These are phyloP conservation scores for Suillus hirtellus DNA, from an alignment of 768 basidiomycete genomes.

Conservation along the genomic window DNA sequence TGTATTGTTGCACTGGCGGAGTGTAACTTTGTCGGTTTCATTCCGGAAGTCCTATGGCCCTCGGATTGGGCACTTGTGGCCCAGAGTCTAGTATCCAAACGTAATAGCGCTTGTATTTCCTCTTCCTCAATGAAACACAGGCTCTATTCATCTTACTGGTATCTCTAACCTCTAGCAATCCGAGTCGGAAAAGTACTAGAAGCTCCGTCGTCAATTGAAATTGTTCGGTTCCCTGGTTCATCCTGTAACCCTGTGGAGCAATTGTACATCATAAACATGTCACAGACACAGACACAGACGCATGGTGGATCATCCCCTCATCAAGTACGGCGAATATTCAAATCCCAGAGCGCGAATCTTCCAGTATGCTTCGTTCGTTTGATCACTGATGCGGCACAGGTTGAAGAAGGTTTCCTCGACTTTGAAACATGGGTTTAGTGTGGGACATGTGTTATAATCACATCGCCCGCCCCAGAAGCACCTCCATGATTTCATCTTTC, in stretches of 20 bases:
- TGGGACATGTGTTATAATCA: constrained; percentile 5
- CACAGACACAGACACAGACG: not conserved
- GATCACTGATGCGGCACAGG: not conserved
- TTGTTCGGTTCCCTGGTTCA: too few relatives aligned
- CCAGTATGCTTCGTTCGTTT: not conserved
- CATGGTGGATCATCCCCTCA: not conserved
- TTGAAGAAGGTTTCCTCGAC: constrained; percentile 2
- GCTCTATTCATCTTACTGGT: not conserved
- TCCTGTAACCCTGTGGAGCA: not conserved
- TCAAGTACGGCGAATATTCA: not conserved
- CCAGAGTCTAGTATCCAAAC: not conserved
- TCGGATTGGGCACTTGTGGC: not conserved
- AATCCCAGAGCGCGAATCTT: not conserved
- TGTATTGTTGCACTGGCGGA: not conserved
- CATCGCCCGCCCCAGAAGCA: not conserved
- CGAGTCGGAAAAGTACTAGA: not conserved
- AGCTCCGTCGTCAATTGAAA: not conserved
- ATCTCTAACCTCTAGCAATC: not conserved
- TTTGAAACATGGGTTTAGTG: constrained; percentile 4
- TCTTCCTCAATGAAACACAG: not conserved
- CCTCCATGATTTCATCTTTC: not conserved
- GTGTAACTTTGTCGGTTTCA: constrained; percentile 1
- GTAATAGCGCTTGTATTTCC: not conserved
- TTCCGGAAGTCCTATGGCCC: not conserved
- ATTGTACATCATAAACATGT: not conserved